Evolutionary conservation across 805 yeast genomes (phyloP).

Genomic region (Candida maris): DNA sequence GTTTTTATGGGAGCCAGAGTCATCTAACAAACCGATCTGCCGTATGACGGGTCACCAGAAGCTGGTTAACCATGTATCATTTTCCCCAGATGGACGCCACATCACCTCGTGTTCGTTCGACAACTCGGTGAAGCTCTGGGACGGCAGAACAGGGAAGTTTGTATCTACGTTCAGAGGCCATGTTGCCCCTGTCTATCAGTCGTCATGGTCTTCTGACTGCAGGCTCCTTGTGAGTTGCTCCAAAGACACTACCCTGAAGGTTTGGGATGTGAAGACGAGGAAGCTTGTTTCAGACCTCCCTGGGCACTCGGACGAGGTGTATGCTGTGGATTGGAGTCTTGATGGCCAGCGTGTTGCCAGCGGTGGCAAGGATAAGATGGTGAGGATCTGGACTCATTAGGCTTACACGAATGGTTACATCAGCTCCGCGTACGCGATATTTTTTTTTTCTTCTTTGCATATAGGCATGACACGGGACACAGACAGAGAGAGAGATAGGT

Average conservation of each 20-base stretch:
- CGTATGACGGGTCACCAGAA: conserved; percentile 98
- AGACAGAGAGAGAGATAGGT: too few species aligned
- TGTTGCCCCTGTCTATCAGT: conserved; percentile 96
- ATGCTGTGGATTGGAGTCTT: conserved; percentile 96
- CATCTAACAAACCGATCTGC: conserved; percentile 74
- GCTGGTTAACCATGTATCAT: conserved; percentile 90
- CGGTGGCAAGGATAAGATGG: conserved; percentile 95
- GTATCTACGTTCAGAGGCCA: conserved; percentile 91
- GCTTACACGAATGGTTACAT: too few species aligned
- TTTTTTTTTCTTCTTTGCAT: too few species aligned
- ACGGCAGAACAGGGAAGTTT: conserved; percentile 87
- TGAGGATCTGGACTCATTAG: conserved; percentile 87
- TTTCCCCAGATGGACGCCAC: conserved; percentile 91
- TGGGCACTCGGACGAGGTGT: conserved; percentile 94
- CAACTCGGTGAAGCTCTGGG: conserved; percentile 94
- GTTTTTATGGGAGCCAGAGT: conserved; percentile 93
- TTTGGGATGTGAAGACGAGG: conserved; percentile 89
- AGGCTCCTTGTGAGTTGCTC: conserved; percentile 89
- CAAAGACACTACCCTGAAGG: conserved; percentile 92
- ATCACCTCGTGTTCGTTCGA: conserved; percentile 93
- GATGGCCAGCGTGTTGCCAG: conserved; percentile 94
- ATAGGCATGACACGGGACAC: too few species aligned
- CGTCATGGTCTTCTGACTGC: conserved; percentile 96
- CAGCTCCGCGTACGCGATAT: too few species aligned
- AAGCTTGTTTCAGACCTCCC: conserved; percentile 88